A percentile compares a stretch with the other conserved stretches of the same genome.
Conservation (phyloP, 352 stramenopile species). For the Blastocystis sp. region DNA sequence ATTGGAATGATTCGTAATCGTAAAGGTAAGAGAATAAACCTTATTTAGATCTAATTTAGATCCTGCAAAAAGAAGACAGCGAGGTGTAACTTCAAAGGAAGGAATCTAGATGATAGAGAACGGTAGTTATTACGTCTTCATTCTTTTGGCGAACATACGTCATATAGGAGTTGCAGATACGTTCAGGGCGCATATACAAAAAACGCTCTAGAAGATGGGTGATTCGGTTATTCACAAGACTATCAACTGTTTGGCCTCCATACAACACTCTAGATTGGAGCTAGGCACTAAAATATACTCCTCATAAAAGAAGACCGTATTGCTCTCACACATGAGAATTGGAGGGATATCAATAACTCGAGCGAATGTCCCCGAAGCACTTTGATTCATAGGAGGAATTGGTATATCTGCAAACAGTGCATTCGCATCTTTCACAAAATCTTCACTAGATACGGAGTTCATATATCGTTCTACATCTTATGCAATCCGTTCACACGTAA, state of each 20-base stretch:
- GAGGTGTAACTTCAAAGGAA: constrained; percentile 5
- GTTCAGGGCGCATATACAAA: constrained; percentile 46
- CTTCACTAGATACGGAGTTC: background rate
- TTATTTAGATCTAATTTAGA: background rate
- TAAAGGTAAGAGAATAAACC: background rate
- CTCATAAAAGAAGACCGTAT: constrained; percentile 24
- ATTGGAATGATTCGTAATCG: constrained; percentile 5
- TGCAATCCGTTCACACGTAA: background rate
- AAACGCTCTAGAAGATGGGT: constrained; percentile 49
- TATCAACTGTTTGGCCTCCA: constrained; percentile 5
- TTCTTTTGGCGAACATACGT: constrained; percentile 11
- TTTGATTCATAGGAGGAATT: background rate
- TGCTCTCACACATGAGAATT: constrained; percentile 14
- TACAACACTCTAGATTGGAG: constrained; percentile 23
- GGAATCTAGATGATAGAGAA: background rate
- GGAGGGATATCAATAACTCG: constrained; percentile 7
- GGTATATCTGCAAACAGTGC: background rate
- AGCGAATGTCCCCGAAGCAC: background rate
- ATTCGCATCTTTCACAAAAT: background rate
- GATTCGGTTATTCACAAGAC: constrained; percentile 40
- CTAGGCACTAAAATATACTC: background rate
- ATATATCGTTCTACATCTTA: background rate
- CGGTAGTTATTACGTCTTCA: background rate
- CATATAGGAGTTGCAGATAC: constrained; percentile 56
- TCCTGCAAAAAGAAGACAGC: constrained; percentile 34